Percentiles rank a stretch among this genome's conserved stretches.
phyloP scores from a whole-genome alignment of 1,139 yeast genomes.

The Magnusiomyces clavatus region DNA sequence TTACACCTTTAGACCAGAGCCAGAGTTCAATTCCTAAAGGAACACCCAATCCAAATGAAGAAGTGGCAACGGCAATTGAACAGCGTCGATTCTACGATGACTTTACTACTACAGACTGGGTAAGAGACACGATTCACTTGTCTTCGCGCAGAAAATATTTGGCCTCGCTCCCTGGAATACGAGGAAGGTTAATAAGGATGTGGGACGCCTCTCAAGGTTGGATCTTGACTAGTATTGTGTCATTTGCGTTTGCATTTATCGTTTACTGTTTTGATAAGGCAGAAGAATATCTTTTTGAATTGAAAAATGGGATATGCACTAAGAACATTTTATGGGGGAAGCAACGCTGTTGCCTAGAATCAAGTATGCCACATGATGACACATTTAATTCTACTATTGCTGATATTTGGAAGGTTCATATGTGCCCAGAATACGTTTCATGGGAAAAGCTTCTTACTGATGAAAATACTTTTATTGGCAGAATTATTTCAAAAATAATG shows the following conservation, averaged over 20 bases:
- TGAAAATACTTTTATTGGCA: not conserved
- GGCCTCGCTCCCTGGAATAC: conserved; percentile 30
- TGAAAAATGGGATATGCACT: conserved; percentile 49
- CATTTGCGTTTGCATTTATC: conserved; percentile 43
- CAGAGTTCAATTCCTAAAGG: too few species aligned
- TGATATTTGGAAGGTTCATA: conserved; percentile 2
- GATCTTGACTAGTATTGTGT: conserved; percentile 45
- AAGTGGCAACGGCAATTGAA: too few species aligned
- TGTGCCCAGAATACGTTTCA: not conserved
- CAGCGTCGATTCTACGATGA: conserved; percentile 41
- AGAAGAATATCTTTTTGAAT: conserved; percentile 46
- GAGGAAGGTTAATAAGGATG: conserved; percentile 29
- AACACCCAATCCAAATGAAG: too few species aligned
- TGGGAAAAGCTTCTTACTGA: conserved; percentile 6
- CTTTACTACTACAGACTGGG: conserved; percentile 67
- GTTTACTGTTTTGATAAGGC: conserved; percentile 47
- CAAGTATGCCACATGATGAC: too few species aligned
- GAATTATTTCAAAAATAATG: not conserved
- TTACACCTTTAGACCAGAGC: too few species aligned
- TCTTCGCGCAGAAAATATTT: conserved; percentile 41
- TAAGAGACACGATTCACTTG: conserved; percentile 43
- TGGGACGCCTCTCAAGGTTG: conserved; percentile 39
- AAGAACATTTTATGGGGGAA: conserved; percentile 38
- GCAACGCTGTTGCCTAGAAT: conserved; percentile 37
- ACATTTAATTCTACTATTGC: conserved; percentile 5